Percentiles rank a stretch among this genome's conserved stretches.
Evolutionary conservation across 345 rosid species (phyloP).

Genomic region (Eucalyptus guilfoylei): DNA sequence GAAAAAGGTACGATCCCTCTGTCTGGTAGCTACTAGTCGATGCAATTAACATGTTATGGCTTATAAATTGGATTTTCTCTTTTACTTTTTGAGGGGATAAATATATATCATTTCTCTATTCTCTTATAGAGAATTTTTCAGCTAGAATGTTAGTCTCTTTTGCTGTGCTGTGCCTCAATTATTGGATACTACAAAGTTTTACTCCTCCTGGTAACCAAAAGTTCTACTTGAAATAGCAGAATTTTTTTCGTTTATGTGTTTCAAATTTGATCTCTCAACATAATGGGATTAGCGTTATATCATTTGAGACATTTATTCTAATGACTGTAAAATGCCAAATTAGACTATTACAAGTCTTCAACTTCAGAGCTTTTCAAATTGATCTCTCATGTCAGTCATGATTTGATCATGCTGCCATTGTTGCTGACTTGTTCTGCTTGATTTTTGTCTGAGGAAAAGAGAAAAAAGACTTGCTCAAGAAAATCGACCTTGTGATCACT

Average conservation of each 20-base stretch:
- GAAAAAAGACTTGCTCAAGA: slow-evolving; percentile 17
- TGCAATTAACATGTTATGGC: not conserved
- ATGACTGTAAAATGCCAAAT: not conserved
- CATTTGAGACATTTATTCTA: not conserved
- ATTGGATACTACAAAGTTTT: not conserved
- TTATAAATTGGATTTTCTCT: not conserved
- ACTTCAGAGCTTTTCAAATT: not conserved
- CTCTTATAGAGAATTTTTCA: not conserved
- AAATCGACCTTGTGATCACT: slow-evolving; percentile 89
- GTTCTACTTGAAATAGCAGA: not conserved
- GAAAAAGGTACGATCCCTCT: not conserved
- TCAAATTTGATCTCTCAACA: not conserved
- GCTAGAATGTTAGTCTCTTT: not conserved
- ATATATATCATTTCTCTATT: not conserved
- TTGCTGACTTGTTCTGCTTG: not conserved
- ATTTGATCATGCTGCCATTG: not conserved
- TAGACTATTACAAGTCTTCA: not conserved
- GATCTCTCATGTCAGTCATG: not conserved
- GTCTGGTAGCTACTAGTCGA: not conserved
- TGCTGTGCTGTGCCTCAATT: not conserved
- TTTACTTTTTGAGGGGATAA: not conserved
- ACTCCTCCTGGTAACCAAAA: not conserved
- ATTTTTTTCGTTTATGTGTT: not conserved
- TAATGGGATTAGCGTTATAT: not conserved
- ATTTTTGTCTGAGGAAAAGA: not conserved